Percentiles rank a stretch among this genome's conserved stretches.
Conservation (phyloP, 257 asterid genomes). For the Solanum habrochaites region DNA sequence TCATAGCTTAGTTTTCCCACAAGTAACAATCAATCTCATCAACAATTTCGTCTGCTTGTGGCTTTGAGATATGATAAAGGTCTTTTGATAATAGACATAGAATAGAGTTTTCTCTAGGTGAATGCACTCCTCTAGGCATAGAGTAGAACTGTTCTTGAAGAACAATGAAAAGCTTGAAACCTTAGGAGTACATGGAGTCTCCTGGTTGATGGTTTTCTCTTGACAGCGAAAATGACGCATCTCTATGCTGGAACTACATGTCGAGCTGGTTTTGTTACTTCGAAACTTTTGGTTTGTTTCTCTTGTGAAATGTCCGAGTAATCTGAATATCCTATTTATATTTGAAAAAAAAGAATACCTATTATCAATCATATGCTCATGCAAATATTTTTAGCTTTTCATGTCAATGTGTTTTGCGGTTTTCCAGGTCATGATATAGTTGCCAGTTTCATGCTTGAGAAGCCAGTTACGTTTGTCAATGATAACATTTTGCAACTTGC, state of each 20-base stretch:
- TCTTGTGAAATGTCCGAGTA: neutral
- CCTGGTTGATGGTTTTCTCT: neutral
- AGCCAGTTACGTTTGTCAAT: slow-evolving; percentile 47
- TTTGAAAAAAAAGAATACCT: neutral
- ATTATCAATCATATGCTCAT: neutral
- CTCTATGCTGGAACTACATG: neutral
- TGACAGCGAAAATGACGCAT: neutral
- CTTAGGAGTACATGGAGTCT: neutral
- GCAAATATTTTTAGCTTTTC: neutral
- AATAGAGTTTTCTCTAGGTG: neutral
- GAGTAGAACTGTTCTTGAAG: neutral
- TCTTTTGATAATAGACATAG: neutral
- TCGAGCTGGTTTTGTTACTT: neutral
- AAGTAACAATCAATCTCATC: neutral
- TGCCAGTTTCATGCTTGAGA: slow-evolving; percentile 64
- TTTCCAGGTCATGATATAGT: slow-evolving; percentile 74
- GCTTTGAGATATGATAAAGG: neutral
- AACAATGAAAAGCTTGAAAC: neutral
- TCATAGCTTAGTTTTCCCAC: neutral
- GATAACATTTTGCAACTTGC: slow-evolving; percentile 50
- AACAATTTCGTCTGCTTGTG: neutral
- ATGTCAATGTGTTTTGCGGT: neutral
- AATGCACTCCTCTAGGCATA: neutral
- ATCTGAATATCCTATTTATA: neutral
- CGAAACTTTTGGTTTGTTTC: neutral